Percentiles rank a stretch among this genome's conserved stretches.
Evolutionary conservation across 2,329 filamentous ascomycete species (phyloP).

Genomic region (Pestalotiopsis sp.): DNA sequence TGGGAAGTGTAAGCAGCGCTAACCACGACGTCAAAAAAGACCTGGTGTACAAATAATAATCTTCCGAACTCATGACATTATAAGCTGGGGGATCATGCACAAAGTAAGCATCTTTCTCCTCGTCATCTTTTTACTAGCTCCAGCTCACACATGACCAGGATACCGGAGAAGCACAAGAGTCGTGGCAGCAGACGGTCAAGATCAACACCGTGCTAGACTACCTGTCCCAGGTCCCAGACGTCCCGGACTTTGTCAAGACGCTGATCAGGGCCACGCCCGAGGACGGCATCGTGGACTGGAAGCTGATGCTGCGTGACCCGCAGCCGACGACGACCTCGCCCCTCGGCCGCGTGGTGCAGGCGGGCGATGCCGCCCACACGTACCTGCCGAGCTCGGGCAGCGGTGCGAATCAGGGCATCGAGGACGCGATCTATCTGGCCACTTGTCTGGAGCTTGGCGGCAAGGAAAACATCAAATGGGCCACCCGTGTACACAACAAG

Average conservation of each 20-base stretch:
- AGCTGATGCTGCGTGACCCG: neutral
- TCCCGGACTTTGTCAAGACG: neutral
- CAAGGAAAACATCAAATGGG: neutral
- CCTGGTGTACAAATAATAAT: neutral
- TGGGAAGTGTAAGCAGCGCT: neutral
- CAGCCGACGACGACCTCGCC: neutral
- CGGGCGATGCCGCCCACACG: conserved; percentile 4
- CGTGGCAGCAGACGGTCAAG: neutral
- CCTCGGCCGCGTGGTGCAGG: conserved; percentile 3
- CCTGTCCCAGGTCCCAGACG: neutral
- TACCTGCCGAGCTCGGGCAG: conserved; percentile 4
- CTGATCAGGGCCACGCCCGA: conserved; percentile 5
- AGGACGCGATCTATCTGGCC: conserved; percentile 1
- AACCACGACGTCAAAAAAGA: neutral
- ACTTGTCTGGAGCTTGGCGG: neutral
- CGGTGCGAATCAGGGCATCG: conserved; percentile 4
- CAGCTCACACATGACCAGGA: neutral
- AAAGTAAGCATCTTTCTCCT: neutral
- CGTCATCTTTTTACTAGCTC: neutral
- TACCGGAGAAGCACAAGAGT: neutral
- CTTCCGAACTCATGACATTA: conserved; percentile 3
- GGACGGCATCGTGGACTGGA: conserved; percentile 6
- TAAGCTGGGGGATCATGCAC: conserved; percentile 8
- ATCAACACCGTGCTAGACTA: neutral
- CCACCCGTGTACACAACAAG: neutral